Percentiles rank a stretch among this genome's conserved stretches.
phyloP scores from a whole-genome alignment of 306 rosid species.

The Glycine soja region DNA sequence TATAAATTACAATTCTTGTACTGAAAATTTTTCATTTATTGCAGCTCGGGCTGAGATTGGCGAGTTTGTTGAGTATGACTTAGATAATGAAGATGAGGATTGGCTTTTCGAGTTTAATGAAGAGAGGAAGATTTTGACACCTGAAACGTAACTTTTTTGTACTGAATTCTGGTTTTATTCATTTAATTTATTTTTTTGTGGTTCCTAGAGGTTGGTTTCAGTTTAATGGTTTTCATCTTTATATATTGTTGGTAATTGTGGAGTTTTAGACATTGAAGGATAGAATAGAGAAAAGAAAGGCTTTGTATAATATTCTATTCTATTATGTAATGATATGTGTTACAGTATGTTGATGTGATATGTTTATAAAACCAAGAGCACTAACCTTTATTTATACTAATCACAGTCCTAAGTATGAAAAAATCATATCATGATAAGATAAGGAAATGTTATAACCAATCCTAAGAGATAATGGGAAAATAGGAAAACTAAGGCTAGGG shows the following conservation, averaged over 20 bases:
- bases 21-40: constrained; percentile 43
- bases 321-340: background rate
- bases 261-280: background rate
- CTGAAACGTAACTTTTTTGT: constrained; percentile 64
- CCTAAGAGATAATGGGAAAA: background rate
- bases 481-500: background rate
- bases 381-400: background rate
- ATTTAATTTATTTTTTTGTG: constrained; percentile 16
- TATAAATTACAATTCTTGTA: constrained; percentile 15
- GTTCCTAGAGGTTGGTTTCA: constrained; percentile 14
- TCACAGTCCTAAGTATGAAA: background rate
- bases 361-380: background rate
- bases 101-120: constrained; percentile 79
- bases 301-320: background rate
- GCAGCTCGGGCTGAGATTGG: constrained; percentile 95
- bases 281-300: background rate
- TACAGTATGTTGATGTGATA: background rate
- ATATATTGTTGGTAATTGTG: background rate
- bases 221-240: constrained; percentile 26
- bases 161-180: constrained; percentile 16
- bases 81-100: constrained; percentile 95
- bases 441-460: background rate
- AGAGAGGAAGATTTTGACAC: constrained; percentile 68
- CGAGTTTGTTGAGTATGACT: constrained; percentile 95
- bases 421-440: background rate